phyloP scores from a whole-genome alignment of 495 filamentous ascomycete genomes.

The Lasiosphaeriaceae sp. region DNA sequence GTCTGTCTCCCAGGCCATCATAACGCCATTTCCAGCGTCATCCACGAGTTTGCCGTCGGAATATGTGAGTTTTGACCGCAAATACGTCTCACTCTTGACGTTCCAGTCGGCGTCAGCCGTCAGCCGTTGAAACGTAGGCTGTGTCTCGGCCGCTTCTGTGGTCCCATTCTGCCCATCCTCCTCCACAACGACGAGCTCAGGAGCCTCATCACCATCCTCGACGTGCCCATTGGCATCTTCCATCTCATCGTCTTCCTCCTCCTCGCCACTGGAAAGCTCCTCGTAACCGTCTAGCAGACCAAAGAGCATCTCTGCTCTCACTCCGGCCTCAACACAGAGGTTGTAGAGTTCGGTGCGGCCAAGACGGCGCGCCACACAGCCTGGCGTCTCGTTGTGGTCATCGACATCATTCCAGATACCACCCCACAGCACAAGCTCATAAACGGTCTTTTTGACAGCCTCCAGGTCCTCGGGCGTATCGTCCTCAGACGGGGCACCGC shows the following conservation, averaged over 20 bases:
- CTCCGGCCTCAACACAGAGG: constrained; percentile 84
- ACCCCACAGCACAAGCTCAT: constrained; percentile 75
- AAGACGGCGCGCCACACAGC: constrained; percentile 74
- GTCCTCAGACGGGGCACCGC: constrained; percentile 49
- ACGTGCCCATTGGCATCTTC: constrained; percentile 24
- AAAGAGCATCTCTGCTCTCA: constrained; percentile 83
- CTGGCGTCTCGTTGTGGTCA: constrained; percentile 79
- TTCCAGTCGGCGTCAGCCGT: constrained; percentile 30
- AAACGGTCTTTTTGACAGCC: constrained; percentile 60
- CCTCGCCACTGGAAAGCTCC: constrained; percentile 58
- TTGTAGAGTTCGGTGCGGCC: constrained; percentile 73
- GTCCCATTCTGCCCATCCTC: constrained; percentile 9
- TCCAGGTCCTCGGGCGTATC: constrained; percentile 46
- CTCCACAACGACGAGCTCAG: constrained; percentile 22
- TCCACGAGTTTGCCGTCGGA: constrained; percentile 72
- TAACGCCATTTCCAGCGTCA: constrained; percentile 77
- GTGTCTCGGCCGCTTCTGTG: constrained; percentile 10
- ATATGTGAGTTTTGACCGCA: constrained; percentile 75
- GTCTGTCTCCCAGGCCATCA: constrained; percentile 93
- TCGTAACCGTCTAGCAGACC: constrained; percentile 74
- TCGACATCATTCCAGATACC: constrained; percentile 98
- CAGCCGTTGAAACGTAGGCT: constrained; percentile 33
- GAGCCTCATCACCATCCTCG: constrained; percentile 40
- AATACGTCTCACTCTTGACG: constrained; percentile 66
- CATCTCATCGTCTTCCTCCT: constrained; percentile 52